Evolutionary conservation across 2,329 filamentous ascomycete genomes (phyloP), one percentile per base, ranked within the genome.

Genomic region (Eutypa lata): DNA sequence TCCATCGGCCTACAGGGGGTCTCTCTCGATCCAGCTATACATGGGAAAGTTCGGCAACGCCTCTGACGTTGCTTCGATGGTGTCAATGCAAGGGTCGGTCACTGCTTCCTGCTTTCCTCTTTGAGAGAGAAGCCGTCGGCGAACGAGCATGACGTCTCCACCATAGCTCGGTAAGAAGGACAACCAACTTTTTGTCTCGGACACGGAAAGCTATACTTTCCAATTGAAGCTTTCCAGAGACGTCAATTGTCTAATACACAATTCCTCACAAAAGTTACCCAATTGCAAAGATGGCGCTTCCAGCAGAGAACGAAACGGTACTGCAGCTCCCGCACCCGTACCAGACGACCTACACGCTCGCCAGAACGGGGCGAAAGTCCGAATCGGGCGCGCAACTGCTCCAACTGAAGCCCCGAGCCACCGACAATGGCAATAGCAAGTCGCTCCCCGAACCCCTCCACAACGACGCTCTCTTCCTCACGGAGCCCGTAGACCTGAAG

Each of bases 311-410:
- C 52, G 72, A 77, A 59, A 70, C 68, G 21, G 61, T 77, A 51
- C 62, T 79, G 60, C 75, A 74, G 68, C 75, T 80, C 35, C 77
- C 77, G 51, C 74, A 79, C 58, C 77, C 77, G 2, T 79, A 79
- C 64, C 70, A 73, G 40, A 73, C 73, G 37, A 71, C 76, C 50
- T 80, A 78, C 64, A 61, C 68, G 8, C 60, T 79, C 42, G 65
- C 68, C 50, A 71, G 69, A 54, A 64, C 65, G n/a, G 57, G 57
- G n/a, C 63, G 60, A 38, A 57, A 55, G 14, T 54, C 55, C 31
- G 63, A 66, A 24, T 53, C 57, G 10, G 56, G 64, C 18, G 51
- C 62, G 11, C 58, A 63, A 14, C 66, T 73, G 43, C 73, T 72
- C 61, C 71, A 69, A 53, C 60, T 79, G 45, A 61, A 62, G 57